Percentiles rank a stretch among this genome's conserved stretches.
phyloP scores from a whole-genome alignment of 805 yeast genomes.

The Starmerella bombicola region DNA sequence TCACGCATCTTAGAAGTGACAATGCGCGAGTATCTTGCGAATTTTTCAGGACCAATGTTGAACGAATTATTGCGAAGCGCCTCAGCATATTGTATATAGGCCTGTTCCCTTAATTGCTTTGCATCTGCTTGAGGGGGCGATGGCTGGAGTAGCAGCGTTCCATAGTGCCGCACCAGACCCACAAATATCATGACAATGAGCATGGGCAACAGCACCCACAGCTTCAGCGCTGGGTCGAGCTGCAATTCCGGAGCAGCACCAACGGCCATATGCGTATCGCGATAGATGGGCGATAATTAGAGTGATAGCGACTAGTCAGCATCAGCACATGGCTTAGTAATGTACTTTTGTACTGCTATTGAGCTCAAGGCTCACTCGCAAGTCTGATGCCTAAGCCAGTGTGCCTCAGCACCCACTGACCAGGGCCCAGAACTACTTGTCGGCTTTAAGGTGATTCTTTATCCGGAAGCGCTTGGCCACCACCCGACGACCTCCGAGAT shows the following conservation, averaged over 20 bases:
- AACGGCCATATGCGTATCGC: too few species aligned
- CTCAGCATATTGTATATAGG: conserved; percentile 44
- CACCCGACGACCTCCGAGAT: too few species aligned
- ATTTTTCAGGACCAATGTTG: conserved; percentile 42
- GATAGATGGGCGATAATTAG: too few species aligned
- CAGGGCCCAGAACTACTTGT: too few species aligned
- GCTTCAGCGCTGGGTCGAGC: conserved; percentile 68
- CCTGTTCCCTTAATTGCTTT: conserved; percentile 43
- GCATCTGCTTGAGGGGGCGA: conserved; percentile 42
- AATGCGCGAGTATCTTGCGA: conserved; percentile 40
- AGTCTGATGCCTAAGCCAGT: too few species aligned
- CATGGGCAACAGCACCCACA: conserved; percentile 88
- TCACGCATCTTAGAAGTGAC: conserved; percentile 38
- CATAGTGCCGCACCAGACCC: conserved; percentile 62
- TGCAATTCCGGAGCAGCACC: conserved; percentile 35
- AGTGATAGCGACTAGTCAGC: too few species aligned
- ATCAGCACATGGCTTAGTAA: too few species aligned
- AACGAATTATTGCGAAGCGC: conserved; percentile 43
- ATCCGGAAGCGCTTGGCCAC: too few species aligned
- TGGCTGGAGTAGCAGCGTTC: conserved; percentile 49
- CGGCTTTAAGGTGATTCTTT: too few species aligned
- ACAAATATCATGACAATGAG: conserved; percentile 80
- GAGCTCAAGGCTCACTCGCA: too few species aligned
- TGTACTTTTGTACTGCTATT: too few species aligned
- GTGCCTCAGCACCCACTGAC: too few species aligned